Evolutionary conservation across 148 eudicot species (phyloP), one percentile per base, ranked within the genome.

Genomic region (Beta vulgaris): DNA sequence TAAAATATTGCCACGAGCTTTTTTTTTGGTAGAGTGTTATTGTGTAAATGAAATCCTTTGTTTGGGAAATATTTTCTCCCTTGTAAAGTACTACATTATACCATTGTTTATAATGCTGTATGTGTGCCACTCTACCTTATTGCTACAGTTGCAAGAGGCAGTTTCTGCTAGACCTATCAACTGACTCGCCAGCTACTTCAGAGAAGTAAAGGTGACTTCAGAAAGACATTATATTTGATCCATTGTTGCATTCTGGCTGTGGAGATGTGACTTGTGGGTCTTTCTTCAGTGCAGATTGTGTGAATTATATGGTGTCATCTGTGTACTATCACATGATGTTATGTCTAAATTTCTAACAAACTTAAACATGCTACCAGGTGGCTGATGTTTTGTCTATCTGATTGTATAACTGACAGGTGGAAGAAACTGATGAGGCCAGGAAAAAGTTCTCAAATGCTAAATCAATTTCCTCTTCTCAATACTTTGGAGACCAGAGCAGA

Each of bases 401-500:
- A 23, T 63, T 73, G 14, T 58, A 63, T 53, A 42, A 40, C 35
- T 54, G 28, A 68, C 88, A 90, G 98, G 71, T 84, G 68, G 89
- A 90, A 86, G 98, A 94, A 84, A 90, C 93, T 53, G 98, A 94
- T 74, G 98, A 94, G 77, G 98, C 98, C 19, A 88, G 98, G 83
- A 91, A 91, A 83, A 94, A 94, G 82, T 94, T 94, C 84, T 84
- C 97, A 21, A 91, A 94, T 83, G 98, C 98, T 32, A 94, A 94
- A 81, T 91, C 98, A 19, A 94, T 94, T 68, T 94, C 98, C 14
- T 94, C 98, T 7, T 84, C 97, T 35, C 98, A 94, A 79, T 94
- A 68, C 82, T 94, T 86, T 80, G 98, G 97, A 54, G 92, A 88
- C 71, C 91, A 85, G 69, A 82, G 72, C 73, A 84, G 76, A 76